These are phyloP conservation scores for Talaromyces borbonicus DNA, from an alignment of 495 filamentous ascomycete genomes.

Conservation along the genomic window DNA sequence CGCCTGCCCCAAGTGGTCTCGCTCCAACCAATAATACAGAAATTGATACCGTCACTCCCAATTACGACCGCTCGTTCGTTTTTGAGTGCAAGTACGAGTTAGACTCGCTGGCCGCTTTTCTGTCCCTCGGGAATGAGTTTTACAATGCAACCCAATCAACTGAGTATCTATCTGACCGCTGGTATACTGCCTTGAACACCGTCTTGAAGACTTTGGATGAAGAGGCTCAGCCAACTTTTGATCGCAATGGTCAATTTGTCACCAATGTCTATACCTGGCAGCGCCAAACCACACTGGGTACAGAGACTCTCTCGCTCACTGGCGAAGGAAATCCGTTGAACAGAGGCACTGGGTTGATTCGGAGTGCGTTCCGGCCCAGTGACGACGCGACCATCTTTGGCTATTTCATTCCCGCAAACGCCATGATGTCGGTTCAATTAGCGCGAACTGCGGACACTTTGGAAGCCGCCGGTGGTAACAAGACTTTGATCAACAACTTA, in stretches of 20 bases:
- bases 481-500: constrained; percentile 42
- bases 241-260: constrained; percentile 49
- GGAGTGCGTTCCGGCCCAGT: constrained; percentile 91
- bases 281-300: constrained; percentile 67
- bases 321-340: constrained; percentile 89
- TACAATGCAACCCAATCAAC: constrained; percentile 66
- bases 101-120: constrained; percentile 88
- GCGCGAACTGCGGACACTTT: constrained; percentile 65
- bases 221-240: constrained; percentile 73
- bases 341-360: constrained; percentile 70
- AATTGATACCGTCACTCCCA: constrained; percentile 74
- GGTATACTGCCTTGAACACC: constrained; percentile 69
- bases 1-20: constrained; percentile 71
- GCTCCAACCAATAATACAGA: constrained; percentile 61
- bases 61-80: constrained; percentile 71
- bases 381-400: constrained; percentile 95
- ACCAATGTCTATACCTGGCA: constrained; percentile 81
- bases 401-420: constrained; percentile 94
- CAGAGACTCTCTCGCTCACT: constrained; percentile 75
- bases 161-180: constrained; percentile 67
- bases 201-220: constrained; percentile 64
- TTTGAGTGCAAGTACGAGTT: constrained; percentile 99
- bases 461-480: constrained; percentile 41
- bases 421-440: constrained; percentile 89
- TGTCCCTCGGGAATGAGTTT: constrained; percentile 78